These are phyloP conservation scores for Cordyceps fumosorosea DNA, from an alignment of 2,329 filamentous ascomycete species.

Conservation along the genomic window DNA sequence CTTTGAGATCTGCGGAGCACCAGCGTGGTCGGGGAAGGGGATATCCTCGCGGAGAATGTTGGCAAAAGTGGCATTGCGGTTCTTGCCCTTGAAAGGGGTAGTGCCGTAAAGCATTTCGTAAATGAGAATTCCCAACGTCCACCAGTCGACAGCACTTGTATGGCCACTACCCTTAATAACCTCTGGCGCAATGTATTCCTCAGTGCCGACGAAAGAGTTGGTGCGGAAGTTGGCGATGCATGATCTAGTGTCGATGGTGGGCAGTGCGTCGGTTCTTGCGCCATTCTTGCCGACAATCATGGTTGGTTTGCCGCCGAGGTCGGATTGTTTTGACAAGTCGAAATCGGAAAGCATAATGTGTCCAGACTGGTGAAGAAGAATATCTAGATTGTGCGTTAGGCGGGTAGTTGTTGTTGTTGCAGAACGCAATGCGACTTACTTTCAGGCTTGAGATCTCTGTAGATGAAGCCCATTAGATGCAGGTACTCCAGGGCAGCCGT, in stretches of 20 bases:
- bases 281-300: constrained; percentile 95
- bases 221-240: constrained; percentile 98
- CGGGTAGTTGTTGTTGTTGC: neutral
- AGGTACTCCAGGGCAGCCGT: constrained; percentile 94
- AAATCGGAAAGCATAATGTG: constrained; percentile 99
- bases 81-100: constrained; percentile 99
- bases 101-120: constrained; percentile 99
- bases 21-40: constrained; percentile 84
- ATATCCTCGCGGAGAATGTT: constrained; percentile 96
- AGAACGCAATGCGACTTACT: constrained; percentile 52
- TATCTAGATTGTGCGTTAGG: constrained; percentile 52
- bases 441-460: constrained; percentile 94
- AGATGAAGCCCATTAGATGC: constrained; percentile 99
- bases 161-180: constrained; percentile 98
- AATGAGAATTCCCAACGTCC: constrained; percentile 93
- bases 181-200: constrained; percentile 97
- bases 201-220: constrained; percentile 96
- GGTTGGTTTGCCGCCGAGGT: constrained; percentile 87
- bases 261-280: constrained; percentile 76
- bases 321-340: constrained; percentile 95
- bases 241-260: constrained; percentile 97
- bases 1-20: constrained; percentile 83
- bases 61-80: constrained; percentile 93
- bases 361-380: constrained; percentile 95
- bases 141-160: constrained; percentile 98